Evolutionary conservation across 805 yeast species (phyloP), one percentile per base, ranked within the genome.

Genomic region (Candida gorgasii): DNA sequence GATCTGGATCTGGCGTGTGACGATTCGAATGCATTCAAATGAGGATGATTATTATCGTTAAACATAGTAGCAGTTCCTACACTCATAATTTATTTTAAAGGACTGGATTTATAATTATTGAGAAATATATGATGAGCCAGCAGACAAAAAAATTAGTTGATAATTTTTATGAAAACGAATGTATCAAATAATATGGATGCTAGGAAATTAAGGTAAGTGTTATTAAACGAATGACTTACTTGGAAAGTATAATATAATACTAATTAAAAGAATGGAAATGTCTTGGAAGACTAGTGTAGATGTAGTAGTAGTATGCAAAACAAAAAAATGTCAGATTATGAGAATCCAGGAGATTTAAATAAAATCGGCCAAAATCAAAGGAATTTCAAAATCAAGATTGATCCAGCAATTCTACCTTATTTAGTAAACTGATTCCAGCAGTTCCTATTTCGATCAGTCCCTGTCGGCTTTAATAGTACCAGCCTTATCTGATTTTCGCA

Each of bases 1-100:
- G 70, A 64, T 20, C 59, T 61, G 24, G 72, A 60, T 45, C 66
- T 55, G 7, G 52, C 49, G 43, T 65, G 72, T 40, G 61, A 58
- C 16, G 61, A 54, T 8, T 27, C 17, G 15, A 14, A 33, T 4
- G 20, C 35, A 16, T 49, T 49, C 55, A n/a, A 48, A 46, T 58
- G 54, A 41, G 61, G 52, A 43, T 57, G 69, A 42, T 61, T 58
- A 46, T 63, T 57, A 42, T 61, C 58, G 44, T 63, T 57, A 45
- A 53, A 57, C 63, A 63, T 61, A 37, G 45, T 41, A 41, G 50
- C 45, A 37, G 62, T 50, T 30, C 61, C 55, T 41, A 66, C 58
- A 53, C 69, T 65, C 72, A 67, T 59, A 50, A 32, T 53, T 30
- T 40, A 19, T 3, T 40, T 17, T 26, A 24, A 3, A 24, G 22